phyloP scores from a whole-genome alignment of 345 rosid genomes.

The Acer campestre region DNA sequence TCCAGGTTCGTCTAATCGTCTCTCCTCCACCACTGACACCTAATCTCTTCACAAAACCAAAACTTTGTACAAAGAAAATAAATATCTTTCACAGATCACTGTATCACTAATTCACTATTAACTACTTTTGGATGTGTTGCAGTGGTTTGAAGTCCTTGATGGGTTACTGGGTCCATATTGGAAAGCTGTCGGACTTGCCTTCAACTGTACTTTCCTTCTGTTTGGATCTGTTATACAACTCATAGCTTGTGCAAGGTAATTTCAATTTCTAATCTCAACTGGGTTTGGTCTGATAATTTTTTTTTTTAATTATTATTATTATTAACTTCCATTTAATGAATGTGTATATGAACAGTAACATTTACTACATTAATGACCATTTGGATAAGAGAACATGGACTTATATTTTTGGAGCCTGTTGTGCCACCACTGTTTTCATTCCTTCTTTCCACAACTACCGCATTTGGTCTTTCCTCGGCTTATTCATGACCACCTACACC shows the following conservation, averaged over 20 bases:
- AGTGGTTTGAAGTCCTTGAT: constrained; percentile 99
- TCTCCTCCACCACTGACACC: constrained; percentile 15
- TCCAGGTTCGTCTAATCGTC: constrained; percentile 48
- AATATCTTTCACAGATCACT: constrained; percentile 12
- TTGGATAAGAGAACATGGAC: constrained; percentile 99
- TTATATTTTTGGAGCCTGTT: constrained; percentile 98
- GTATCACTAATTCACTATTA: background rate
- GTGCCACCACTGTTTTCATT: constrained; percentile 98
- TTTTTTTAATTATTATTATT: background rate
- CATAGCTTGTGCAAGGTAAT: constrained; percentile 93
- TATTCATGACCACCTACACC: constrained; percentile 99
- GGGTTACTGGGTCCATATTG: constrained; percentile 92
- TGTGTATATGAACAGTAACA: constrained; percentile 55
- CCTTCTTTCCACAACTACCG: constrained; percentile 99
- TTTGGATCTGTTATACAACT: constrained; percentile 99
- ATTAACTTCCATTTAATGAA: background rate
- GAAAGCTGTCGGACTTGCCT: constrained; percentile 94
- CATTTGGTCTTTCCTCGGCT: constrained; percentile 97
- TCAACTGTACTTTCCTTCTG: constrained; percentile 96
- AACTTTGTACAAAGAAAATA: constrained; percentile 2
- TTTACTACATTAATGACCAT: constrained; percentile 92
- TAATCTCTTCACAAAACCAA: constrained; percentile 23
- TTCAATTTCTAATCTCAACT: background rate
- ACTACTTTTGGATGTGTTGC: constrained; percentile 22
- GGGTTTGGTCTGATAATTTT: background rate